Percentiles rank a stretch among this genome's conserved stretches.
Conservation (phyloP, 225 moss, liverwort and hornwort species). For the Asterella californica region DNA sequence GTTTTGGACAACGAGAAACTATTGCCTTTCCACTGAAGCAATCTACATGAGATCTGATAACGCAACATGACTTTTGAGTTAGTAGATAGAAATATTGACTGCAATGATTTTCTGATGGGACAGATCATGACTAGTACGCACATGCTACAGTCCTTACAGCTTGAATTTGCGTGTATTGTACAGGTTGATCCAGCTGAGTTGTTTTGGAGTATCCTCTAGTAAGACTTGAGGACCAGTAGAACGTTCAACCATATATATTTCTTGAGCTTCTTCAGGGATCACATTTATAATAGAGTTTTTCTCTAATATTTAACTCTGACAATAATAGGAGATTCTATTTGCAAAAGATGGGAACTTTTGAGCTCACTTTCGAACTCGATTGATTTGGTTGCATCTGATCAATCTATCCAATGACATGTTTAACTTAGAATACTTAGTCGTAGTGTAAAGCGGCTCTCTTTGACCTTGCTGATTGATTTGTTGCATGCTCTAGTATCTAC, state of each 20-base stretch:
- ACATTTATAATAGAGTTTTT: too few species aligned
- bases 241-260: not conserved
- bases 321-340: too few species aligned
- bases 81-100: not conserved
- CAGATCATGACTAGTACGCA: conserved; percentile 6
- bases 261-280: too few species aligned
- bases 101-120: conserved; percentile 5
- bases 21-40: not conserved
- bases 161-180: not conserved
- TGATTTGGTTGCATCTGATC: too few species aligned
- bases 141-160: not conserved
- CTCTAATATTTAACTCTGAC: too few species aligned
- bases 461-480: too few species aligned
- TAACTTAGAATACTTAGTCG: too few species aligned
- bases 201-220: not conserved
- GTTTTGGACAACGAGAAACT: not conserved
- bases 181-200: conserved; percentile 2
- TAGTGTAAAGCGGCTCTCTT: too few species aligned
- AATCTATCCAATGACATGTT: too few species aligned
- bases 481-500: too few species aligned
- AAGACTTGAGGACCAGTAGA: not conserved
- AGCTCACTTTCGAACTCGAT: too few species aligned
- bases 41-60: not conserved
- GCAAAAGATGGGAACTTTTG: too few species aligned
- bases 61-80: not conserved